These are phyloP conservation scores for Fusarium fracticaudum DNA, from an alignment of 2,329 filamentous ascomycete species.

Conservation along the genomic window DNA sequence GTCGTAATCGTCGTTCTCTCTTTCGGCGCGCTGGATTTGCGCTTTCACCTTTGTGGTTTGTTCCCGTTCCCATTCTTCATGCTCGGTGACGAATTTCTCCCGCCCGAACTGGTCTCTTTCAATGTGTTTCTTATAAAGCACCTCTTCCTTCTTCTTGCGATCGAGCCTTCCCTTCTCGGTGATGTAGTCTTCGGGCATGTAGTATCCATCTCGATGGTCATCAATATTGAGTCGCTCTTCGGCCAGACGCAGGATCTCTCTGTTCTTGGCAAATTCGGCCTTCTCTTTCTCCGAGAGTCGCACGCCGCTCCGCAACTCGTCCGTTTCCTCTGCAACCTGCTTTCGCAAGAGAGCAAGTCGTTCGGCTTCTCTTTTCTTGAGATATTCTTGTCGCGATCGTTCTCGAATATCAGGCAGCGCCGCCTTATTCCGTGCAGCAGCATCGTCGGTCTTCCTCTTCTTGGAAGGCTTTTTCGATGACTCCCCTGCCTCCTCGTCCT, in stretches of 20 bases:
- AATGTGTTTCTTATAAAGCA: constrained; percentile 89
- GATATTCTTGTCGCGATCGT: constrained; percentile 88
- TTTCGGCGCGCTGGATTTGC: constrained; percentile 79
- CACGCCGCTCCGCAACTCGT: constrained; percentile 80
- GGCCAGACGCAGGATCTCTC: constrained; percentile 81
- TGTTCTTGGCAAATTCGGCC: constrained; percentile 87
- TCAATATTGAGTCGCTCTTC: constrained; percentile 89
- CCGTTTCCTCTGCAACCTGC: constrained; percentile 89
- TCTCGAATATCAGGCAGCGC: constrained; percentile 84
- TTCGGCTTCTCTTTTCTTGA: constrained; percentile 91
- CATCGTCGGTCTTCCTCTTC: constrained; percentile 64
- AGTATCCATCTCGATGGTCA: constrained; percentile 90
- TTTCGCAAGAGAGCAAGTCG: constrained; percentile 85
- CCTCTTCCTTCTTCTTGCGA: constrained; percentile 85
- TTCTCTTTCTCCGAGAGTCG: constrained; percentile 81
- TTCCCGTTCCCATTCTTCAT: constrained; percentile 95
- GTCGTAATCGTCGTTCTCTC: constrained; percentile 85
- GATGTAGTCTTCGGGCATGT: constrained; percentile 93
- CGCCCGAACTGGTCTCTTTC: constrained; percentile 88
- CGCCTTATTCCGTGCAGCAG: constrained; percentile 72
- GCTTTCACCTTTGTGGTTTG: constrained; percentile 88
- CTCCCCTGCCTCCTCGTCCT: constrained; percentile 62
- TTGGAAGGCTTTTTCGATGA: constrained; percentile 71
- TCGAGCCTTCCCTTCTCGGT: constrained; percentile 93
- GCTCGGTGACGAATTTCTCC: constrained; percentile 90